Evolutionary conservation across 345 rosid genomes (phyloP).

Genomic region (Balakata baccata): DNA sequence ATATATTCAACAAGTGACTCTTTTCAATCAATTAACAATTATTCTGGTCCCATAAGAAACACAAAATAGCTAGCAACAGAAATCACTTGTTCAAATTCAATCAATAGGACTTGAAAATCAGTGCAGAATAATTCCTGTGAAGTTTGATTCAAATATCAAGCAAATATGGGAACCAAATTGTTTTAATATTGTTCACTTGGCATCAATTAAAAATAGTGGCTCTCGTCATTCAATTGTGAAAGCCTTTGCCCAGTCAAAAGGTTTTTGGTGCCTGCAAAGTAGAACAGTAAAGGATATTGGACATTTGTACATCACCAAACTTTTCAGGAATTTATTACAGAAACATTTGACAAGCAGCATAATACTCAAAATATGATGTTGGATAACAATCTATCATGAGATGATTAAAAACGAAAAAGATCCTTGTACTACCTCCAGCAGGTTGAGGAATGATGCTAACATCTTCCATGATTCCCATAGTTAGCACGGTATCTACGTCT

Average conservation of each 20-base stretch:
- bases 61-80: neutral
- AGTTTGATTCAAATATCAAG: neutral
- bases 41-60: neutral
- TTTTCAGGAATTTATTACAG: neutral
- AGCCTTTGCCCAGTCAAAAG: neutral
- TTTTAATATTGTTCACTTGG: neutral
- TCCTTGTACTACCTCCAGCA: conserved; percentile 70
- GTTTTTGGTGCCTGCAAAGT: neutral
- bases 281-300: neutral
- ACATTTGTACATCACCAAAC: neutral
- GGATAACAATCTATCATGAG: neutral
- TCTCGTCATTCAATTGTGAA: neutral
- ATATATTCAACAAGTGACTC: neutral
- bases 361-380: neutral
- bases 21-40: neutral
- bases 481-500: conserved; percentile 84
- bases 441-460: conserved; percentile 93
- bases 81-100: neutral
- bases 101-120: neutral
- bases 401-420: neutral
- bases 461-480: conserved; percentile 97
- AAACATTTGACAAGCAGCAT: neutral
- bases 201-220: neutral
- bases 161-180: neutral
- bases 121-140: neutral